Percentiles rank a stretch among this genome's conserved stretches.
Conservation (phyloP, 805 yeast species). For the Kluyveromyces wickerhamii region DNA sequence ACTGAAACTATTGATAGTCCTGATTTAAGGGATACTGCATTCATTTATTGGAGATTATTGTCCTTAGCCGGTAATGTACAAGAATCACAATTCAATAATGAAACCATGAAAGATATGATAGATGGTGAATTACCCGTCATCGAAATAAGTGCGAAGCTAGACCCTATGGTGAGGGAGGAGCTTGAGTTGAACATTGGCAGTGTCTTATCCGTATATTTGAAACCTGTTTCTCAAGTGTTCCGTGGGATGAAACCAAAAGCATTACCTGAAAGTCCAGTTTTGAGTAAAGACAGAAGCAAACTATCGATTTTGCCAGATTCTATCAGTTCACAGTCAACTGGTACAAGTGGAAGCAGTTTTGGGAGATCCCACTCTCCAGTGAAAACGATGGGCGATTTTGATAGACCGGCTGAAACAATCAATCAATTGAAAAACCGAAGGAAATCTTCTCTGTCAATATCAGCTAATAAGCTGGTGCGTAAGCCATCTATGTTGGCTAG, state of each 20-base stretch:
- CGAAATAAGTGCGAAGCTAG: conserved; percentile 61
- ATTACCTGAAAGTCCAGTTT: conserved; percentile 44
- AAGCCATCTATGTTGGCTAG: conserved; percentile 32
- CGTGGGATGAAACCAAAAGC: conserved; percentile 47
- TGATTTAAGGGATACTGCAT: conserved; percentile 80
- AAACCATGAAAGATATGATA: conserved; percentile 45
- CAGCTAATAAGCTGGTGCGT: conserved; percentile 21
- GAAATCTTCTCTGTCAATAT: conserved; percentile 22
- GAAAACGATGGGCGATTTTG: conserved; percentile 31
- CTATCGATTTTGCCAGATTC: conserved; percentile 13
- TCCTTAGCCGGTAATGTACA: conserved; percentile 30
- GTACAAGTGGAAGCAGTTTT: not conserved
- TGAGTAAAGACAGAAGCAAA: conserved; percentile 22
- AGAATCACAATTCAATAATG: conserved; percentile 31
- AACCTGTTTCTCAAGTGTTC: conserved; percentile 78
- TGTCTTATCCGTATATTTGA: conserved; percentile 73
- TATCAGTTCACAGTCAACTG: not conserved
- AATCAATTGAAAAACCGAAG: conserved; percentile 29
- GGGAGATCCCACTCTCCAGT: conserved; percentile 5
- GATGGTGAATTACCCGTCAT: conserved; percentile 56
- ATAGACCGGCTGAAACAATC: conserved; percentile 33
- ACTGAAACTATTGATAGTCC: conserved; percentile 75
- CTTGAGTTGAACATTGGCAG: conserved; percentile 76
- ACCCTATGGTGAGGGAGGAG: conserved; percentile 66
- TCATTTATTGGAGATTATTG: conserved; percentile 75